Percentiles rank a stretch among this genome's conserved stretches.
Evolutionary conservation across 163 green algal species (phyloP).

Genomic region (Chlorella variabilis): DNA sequence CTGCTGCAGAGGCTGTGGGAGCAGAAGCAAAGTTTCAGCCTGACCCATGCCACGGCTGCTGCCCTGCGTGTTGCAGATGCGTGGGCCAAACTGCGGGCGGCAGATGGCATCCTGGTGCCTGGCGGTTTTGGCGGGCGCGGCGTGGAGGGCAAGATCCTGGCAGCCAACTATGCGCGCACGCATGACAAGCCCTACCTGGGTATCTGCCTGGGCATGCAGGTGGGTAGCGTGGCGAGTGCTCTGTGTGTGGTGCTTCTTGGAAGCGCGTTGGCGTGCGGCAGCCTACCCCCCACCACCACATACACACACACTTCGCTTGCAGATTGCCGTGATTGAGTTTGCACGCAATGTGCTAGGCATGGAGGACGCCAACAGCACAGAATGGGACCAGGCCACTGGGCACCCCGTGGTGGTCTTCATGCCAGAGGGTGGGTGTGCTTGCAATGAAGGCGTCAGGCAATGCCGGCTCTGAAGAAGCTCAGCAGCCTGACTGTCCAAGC

Average conservation of each 20-base stretch:
- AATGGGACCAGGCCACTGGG: slow-evolving; percentile 87
- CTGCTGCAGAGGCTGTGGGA: no score
- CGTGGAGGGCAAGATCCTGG: slow-evolving; percentile 96
- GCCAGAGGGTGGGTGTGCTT: slow-evolving; percentile 74
- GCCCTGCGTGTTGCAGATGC: slow-evolving; percentile 28
- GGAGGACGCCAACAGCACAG: slow-evolving; percentile 88
- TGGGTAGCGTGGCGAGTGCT: slow-evolving; percentile 45
- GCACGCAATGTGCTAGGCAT: slow-evolving; percentile 91
- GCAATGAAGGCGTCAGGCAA: not conserved
- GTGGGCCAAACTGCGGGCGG: slow-evolving; percentile 72
- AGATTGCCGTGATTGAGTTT: slow-evolving; percentile 98
- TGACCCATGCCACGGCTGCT: no score
- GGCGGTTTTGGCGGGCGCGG: slow-evolving; percentile 96
- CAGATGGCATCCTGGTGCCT: slow-evolving; percentile 95
- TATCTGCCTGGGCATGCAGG: slow-evolving; percentile 99
- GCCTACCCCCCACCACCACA: no score
- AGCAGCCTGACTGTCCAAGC: no score
- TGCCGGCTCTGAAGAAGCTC: no score
- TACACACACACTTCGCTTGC: no score
- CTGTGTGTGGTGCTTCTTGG: not conserved
- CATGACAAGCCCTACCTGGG: slow-evolving; percentile 92
- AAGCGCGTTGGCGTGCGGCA: not conserved
- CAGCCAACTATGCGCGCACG: slow-evolving; percentile 88
- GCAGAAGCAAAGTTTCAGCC: no score
- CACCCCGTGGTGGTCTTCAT: slow-evolving; percentile 94